Percentiles rank a stretch among this genome's conserved stretches.
Evolutionary conservation across 495 filamentous ascomycete genomes (phyloP).

Genomic region (Xylaria scruposa): DNA sequence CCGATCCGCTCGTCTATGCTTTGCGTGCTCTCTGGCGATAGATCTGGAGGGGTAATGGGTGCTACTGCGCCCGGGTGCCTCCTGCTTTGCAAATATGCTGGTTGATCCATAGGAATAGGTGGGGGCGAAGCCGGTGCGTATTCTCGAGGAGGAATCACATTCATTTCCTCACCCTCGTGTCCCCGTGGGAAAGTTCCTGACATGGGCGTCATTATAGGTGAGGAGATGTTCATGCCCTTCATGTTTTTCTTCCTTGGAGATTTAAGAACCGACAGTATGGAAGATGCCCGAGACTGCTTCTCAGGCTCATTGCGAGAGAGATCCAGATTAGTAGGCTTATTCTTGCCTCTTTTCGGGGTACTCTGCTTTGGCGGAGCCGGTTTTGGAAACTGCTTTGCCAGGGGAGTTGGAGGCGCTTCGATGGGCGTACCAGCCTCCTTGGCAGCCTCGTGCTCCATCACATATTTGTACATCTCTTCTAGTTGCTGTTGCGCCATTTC

Average conservation of each 20-base stretch:
- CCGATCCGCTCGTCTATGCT: conserved; percentile 58
- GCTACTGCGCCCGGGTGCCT: conserved; percentile 34
- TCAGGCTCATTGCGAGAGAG: conserved; percentile 47
- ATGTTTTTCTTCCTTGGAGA: conserved; percentile 57
- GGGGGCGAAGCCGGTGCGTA: conserved; percentile 56
- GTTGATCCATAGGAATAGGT: conserved; percentile 52
- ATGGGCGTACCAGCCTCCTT: conserved; percentile 57
- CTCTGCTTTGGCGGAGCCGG: conserved; percentile 42
- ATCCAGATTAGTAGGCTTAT: conserved; percentile 56
- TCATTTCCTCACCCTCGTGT: conserved; percentile 57
- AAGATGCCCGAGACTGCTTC: conserved; percentile 58
- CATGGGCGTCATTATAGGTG: conserved; percentile 61
- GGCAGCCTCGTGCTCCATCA: conserved; percentile 85
- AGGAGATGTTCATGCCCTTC: conserved; percentile 57
- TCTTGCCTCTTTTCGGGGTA: conserved; percentile 44
- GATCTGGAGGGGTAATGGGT: conserved; percentile 54
- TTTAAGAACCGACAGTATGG: conserved; percentile 58
- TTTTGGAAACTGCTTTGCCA: conserved; percentile 31
- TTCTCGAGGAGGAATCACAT: conserved; percentile 55
- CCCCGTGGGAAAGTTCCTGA: conserved; percentile 55
- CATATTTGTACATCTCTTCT: conserved; percentile 87
- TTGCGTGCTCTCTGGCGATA: conserved; percentile 55
- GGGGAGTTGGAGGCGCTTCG: conserved; percentile 42
- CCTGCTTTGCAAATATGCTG: conserved; percentile 43
- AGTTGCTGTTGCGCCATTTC: conserved; percentile 77